phyloP scores from a whole-genome alignment of 2,329 filamentous ascomycete species.

The Colletotrichum abscissum region DNA sequence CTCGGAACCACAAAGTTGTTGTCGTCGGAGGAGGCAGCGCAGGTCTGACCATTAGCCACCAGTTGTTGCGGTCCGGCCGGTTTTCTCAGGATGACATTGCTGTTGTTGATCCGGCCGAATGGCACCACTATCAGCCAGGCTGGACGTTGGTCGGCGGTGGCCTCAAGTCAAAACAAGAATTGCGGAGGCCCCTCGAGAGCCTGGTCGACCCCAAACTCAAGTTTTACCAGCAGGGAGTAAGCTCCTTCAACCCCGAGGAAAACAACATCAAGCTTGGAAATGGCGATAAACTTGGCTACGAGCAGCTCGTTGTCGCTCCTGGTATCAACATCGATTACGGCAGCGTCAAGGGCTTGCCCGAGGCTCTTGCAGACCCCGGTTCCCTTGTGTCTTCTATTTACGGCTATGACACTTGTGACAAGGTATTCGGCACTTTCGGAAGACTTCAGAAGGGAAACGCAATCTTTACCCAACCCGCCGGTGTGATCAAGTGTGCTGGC shows the following conservation, averaged over 20 bases:
- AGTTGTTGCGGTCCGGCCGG: conserved; percentile 69
- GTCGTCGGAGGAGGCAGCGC: conserved; percentile 76
- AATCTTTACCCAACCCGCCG: conserved; percentile 70
- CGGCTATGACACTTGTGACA: conserved; percentile 65
- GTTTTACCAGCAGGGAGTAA: conserved; percentile 66
- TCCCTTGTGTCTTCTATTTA: conserved; percentile 68
- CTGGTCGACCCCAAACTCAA: conserved; percentile 71
- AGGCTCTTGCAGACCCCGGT: conserved; percentile 61
- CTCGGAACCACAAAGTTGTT: conserved; percentile 67
- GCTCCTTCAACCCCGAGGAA: conserved; percentile 63
- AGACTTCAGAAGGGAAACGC: conserved; percentile 61
- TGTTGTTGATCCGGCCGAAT: conserved; percentile 70
- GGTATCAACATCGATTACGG: conserved; percentile 64
- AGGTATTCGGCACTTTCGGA: conserved; percentile 61
- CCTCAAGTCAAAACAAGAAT: conserved; percentile 70
- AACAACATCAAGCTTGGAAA: conserved; percentile 66
- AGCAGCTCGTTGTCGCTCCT: conserved; percentile 73
- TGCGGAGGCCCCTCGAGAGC: conserved; percentile 60
- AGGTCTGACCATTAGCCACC: conserved; percentile 73
- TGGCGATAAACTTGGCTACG: conserved; percentile 68
- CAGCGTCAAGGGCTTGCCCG: conserved; percentile 65
- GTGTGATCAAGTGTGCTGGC: conserved; percentile 70
- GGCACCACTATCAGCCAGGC: conserved; percentile 76
- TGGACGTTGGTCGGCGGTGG: conserved; percentile 78
- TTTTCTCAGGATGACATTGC: conserved; percentile 72